These are phyloP conservation scores for Tetrahymena elliotti DNA, from an alignment of 73 alveolate species.

Conservation along the genomic window DNA sequence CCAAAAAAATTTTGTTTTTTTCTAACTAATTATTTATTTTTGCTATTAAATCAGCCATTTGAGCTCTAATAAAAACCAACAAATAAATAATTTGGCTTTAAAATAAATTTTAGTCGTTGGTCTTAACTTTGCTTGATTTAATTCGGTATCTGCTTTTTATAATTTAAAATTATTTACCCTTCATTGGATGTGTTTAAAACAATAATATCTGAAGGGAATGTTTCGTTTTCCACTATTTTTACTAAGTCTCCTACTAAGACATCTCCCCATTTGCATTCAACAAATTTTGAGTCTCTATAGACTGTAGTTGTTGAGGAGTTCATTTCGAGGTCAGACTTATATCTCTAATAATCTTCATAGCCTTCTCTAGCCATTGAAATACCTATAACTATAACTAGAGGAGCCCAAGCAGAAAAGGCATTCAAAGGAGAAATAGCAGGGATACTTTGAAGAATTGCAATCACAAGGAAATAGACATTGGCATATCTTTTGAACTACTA, in stretches of 20 bases:
- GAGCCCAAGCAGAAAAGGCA: slow-evolving; percentile 91
- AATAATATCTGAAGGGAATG: slow-evolving; percentile 75
- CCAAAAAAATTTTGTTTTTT: too few relatives aligned
- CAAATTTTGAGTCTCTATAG: slow-evolving; percentile 20
- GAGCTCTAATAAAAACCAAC: too few relatives aligned
- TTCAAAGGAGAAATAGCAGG: slow-evolving; percentile 82
- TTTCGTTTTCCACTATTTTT: slow-evolving; percentile 52
- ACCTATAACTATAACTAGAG: slow-evolving; percentile 90
- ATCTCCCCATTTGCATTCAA: slow-evolving; percentile 47
- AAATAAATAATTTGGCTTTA: too few relatives aligned
- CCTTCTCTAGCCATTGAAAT: slow-evolving; percentile 94
- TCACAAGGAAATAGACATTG: slow-evolving; percentile 64
- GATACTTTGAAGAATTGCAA: slow-evolving; percentile 71
- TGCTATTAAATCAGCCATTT: too few relatives aligned
- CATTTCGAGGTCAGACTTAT: slow-evolving; percentile 48
- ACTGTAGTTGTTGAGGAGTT: slow-evolving; percentile 36
- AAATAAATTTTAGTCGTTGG: too few relatives aligned
- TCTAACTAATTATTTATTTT: too few relatives aligned
- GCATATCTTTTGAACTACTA: slow-evolving; percentile 68
- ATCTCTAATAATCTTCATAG: slow-evolving; percentile 71
- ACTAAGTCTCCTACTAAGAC: slow-evolving; percentile 53
- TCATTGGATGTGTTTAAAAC: slow-evolving; percentile 52
- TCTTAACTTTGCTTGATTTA: too few relatives aligned
- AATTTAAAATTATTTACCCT: slow-evolving; percentile 8
- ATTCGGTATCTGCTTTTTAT: too few relatives aligned